Conservation (phyloP, 176 grass and related monocot species). For the Tillandsia leiboldiana region DNA sequence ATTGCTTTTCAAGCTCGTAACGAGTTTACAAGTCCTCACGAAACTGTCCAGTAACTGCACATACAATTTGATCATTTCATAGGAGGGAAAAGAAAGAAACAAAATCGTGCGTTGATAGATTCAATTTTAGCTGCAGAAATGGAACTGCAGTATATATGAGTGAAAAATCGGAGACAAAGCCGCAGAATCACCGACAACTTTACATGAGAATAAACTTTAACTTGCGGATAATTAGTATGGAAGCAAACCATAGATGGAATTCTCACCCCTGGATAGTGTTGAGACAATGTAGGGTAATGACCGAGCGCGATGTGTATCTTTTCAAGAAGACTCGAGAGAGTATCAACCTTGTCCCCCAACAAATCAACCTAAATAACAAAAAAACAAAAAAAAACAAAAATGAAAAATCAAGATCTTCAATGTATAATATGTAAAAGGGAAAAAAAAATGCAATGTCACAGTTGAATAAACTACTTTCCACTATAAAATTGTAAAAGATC, state of each 20-base stretch:
- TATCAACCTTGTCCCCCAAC: constrained; percentile 20
- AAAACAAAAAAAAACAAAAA: not conserved
- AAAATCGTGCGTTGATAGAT: not conserved
- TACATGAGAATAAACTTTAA: not conserved
- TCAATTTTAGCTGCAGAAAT: not conserved
- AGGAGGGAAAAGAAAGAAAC: no score
- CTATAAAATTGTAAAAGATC: no score
- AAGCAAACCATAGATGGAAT: not conserved
- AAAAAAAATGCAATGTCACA: not conserved
- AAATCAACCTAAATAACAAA: constrained; percentile 11
- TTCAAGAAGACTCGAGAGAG: constrained; percentile 13
- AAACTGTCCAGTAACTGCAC: constrained; percentile 68
- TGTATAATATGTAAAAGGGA: not conserved
- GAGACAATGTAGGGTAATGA: constrained; percentile 20
- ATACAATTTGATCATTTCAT: not conserved
- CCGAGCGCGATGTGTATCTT: constrained; percentile 20
- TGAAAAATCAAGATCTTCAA: not conserved
- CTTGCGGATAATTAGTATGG: not conserved
- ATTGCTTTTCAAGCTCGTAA: constrained; percentile 52
- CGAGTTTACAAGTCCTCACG: constrained; percentile 78
- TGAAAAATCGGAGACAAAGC: not conserved
- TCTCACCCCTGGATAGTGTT: constrained; percentile 26
- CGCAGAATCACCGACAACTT: not conserved
- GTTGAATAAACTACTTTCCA: no score
- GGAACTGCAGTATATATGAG: not conserved